Percentiles rank a stretch among this genome's conserved stretches.
These are phyloP conservation scores for Aspergillus felis DNA, from an alignment of 2,329 filamentous ascomycete species.

Conservation along the genomic window DNA sequence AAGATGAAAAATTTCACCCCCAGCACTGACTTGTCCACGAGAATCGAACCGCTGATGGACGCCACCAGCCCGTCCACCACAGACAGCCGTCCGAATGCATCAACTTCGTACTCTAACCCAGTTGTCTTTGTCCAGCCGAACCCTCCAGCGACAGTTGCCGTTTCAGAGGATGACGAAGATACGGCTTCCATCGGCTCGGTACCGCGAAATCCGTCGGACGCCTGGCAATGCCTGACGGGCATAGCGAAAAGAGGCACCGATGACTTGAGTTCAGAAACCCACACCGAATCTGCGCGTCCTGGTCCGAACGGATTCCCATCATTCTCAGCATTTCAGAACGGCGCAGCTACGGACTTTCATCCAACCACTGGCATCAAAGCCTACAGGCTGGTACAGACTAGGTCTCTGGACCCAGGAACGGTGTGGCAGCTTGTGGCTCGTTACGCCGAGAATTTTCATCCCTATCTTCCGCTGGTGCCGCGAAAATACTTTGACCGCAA, in stretches of 20 bases:
- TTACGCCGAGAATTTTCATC: slow-evolving; percentile 64
- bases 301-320: slow-evolving; percentile 21
- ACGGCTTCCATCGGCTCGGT: slow-evolving; percentile 40
- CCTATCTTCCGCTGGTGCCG: slow-evolving; percentile 66
- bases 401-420: slow-evolving; percentile 46
- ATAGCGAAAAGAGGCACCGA: slow-evolving; percentile 39
- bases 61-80: slow-evolving; percentile 23
- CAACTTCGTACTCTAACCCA: slow-evolving; percentile 29
- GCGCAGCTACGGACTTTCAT: slow-evolving; percentile 24
- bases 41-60: slow-evolving; percentile 24
- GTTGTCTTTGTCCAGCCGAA: slow-evolving; percentile 33
- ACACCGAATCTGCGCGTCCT: slow-evolving; percentile 18
- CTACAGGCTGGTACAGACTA: slow-evolving; percentile 43
- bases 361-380: slow-evolving; percentile 33
- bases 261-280: slow-evolving; percentile 17
- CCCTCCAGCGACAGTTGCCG: slow-evolving; percentile 24
- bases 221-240: slow-evolving; percentile 46
- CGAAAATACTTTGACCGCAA: slow-evolving; percentile 54
- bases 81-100: slow-evolving; percentile 22
- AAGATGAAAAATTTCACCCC: slow-evolving; percentile 36
- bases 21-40: slow-evolving; percentile 17
- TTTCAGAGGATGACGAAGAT: slow-evolving; percentile 36
- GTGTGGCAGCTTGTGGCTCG: slow-evolving; percentile 53
- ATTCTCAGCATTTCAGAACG: slow-evolving; percentile 24
- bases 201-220: slow-evolving; percentile 46